Evolutionary conservation across 2,329 filamentous ascomycete species (phyloP), one percentile per base, ranked within the genome.

Genomic region (Sarocladiaceae sp.): DNA sequence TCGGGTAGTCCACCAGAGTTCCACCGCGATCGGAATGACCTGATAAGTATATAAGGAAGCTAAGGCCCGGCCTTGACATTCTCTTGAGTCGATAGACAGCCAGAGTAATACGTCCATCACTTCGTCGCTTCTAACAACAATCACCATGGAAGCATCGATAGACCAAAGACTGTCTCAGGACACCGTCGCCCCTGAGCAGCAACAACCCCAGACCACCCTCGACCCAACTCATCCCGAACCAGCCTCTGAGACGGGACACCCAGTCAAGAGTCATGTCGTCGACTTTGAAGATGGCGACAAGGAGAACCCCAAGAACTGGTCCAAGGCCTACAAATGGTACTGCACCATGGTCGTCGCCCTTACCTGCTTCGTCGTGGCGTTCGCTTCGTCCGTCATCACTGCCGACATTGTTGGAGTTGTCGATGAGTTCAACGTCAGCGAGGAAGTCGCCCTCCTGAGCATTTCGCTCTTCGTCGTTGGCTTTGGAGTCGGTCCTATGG

Each of bases 291-390:
- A 84, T 2, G 72, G 83, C 54, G 89, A 94, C 64, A 79, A 82
- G 0, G 87, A 85, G 57, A 93, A 93, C 62, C 89, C 90, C 0
- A 93, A 93, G 76, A 94, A 93, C 67, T 94, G 88, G 88, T 82
- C 79, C 53, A 90, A 90, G 66, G 73, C 70, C 1, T 86, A 74
- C 66, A 94, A 92, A 69, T 93, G 89, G 88, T 89, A 86, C 62
- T 86, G 82, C 63, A 96, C 90, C 22, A 90, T 95, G 86, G 83
- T 90, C 15, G 89, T 96, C 0, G 87, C 90, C 1, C 56, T 80
- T 20, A 88, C 86, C 2, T 90, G 86, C 62, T 90, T 90, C 63
- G 84, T 88, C 36, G 86, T 89, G 40, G 84, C 86, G 0, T 82
- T 90, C 53, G 74, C 76, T 22, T 90, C 85, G 47, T 83, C 84